Conservation (phyloP, 179 eudicot species). For the Silene coronaria region DNA sequence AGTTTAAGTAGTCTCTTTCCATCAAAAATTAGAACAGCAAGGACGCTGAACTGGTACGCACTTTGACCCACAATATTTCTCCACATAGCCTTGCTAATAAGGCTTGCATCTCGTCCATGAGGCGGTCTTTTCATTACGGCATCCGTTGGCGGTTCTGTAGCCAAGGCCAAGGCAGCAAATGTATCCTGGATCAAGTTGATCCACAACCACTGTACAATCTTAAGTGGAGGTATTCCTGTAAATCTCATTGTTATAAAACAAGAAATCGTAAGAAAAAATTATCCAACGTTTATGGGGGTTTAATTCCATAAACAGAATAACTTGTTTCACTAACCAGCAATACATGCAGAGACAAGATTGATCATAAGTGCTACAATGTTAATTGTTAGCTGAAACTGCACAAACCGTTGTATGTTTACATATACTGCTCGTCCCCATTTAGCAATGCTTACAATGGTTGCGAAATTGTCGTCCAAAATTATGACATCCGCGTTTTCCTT, state of each 20-base stretch:
- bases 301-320: not conserved
- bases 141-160: slow-evolving; percentile 84
- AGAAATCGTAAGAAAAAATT: not conserved
- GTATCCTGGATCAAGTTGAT: slow-evolving; percentile 96
- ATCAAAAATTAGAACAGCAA: slow-evolving; percentile 52
- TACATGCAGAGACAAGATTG: slow-evolving; percentile 77
- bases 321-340: slow-evolving; percentile 39
- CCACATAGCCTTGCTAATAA: slow-evolving; percentile 85
- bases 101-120: slow-evolving; percentile 46
- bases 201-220: slow-evolving; percentile 88
- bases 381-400: slow-evolving; percentile 88
- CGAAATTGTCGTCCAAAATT: slow-evolving; percentile 78
- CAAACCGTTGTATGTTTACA: slow-evolving; percentile 88
- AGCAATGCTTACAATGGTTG: slow-evolving; percentile 75
- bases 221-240: slow-evolving; percentile 86
- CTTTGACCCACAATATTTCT: slow-evolving; percentile 86
- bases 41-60: slow-evolving; percentile 60
- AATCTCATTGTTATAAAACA: not conserved
- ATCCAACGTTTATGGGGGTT: not conserved
- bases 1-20: slow-evolving; percentile 63
- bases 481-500: slow-evolving; percentile 88
- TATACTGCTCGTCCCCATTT: slow-evolving; percentile 96
- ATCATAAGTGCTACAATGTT: slow-evolving; percentile 87
- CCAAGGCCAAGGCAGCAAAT: slow-evolving; percentile 84
- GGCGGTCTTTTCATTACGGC: slow-evolving; percentile 74